Base-by-base conservation (phyloP, 306 rosid species). In the Glycine soja region DNA sequence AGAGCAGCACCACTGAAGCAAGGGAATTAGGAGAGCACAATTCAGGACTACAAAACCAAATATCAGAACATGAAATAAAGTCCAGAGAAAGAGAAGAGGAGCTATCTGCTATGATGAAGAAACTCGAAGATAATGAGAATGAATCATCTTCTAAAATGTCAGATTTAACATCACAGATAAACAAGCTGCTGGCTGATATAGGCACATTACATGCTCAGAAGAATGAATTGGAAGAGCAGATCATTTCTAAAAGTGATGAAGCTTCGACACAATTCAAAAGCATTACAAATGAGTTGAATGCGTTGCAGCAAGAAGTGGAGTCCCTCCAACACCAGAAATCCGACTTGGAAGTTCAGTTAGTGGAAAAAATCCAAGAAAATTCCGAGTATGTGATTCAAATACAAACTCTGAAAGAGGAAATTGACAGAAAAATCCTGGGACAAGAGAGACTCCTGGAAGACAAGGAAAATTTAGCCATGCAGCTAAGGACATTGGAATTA, bases 321-420 rank as follows among this genome's bases (percentile, higher is more conserved):
- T 77, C 85, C 62, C 85, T 88, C 80, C 88, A 68, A 13, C 68
- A 48, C 40, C 85, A 87, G 78, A 91, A 90, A 56, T 51, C 83
- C 63, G 90, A 89, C 71, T 72, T 92, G 86, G 97, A 88, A 79
- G 82, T 72, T 80, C 89, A 90, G 80, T 77, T 90, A 10, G 89
- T 71, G 82, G 87, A 76, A 58, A 90, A 87, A 73, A 78, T 80
- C 47, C 87, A 16, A 77, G 89, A 83, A 85, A 87, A 72, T 70
- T 88, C 93, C 0, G 88, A 88, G 75, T 64, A 69, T 64, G 70
- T 72, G 80, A 83, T 84, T 65, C 92, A 91, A 78, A 62, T 92
- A 38, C 92, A 91, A 88, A 77, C 36, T 72, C 85, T 91, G 73
- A 87, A 89, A 66, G 95, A 94, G 78, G 93, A 90, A 74, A 81